A percentile compares a stretch with the other conserved stretches of the same genome.
Evolutionary conservation across 2,329 filamentous ascomycete species (phyloP).

Genomic region (Aspergillus sp.): DNA sequence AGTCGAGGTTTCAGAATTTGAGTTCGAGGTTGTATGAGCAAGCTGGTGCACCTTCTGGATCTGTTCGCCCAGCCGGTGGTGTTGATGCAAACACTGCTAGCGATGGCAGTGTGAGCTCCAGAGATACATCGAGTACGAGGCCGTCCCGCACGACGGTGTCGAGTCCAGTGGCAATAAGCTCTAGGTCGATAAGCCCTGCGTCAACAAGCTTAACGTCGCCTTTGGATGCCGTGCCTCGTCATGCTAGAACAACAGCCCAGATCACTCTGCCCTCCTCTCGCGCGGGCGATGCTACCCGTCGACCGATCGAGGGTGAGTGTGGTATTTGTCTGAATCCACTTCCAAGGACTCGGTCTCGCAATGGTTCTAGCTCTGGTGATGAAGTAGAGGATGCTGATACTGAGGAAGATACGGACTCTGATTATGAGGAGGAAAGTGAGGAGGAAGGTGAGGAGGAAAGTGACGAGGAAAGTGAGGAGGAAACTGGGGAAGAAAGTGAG

Average conservation of each 20-base stretch:
- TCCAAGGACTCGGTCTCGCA: neutral
- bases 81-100: no score
- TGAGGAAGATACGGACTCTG: neutral
- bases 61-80: no score
- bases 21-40: neutral
- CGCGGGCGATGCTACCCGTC: neutral
- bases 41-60: no score
- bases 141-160: no score
- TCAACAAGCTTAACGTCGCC: no score
- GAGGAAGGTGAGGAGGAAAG: neutral
- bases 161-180: no score
- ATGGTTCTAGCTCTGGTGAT: neutral
- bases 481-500: neutral
- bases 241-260: neutral
- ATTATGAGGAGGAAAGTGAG: neutral
- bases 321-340: neutral
- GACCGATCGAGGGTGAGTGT: neutral
- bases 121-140: no score
- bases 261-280: neutral
- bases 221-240: neutral
- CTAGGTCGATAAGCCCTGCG: no score
- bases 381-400: neutral
- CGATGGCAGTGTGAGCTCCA: no score
- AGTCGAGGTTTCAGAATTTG: neutral
- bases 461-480: no score